phyloP scores from a whole-genome alignment of 2,329 filamentous ascomycete genomes.

The Apiospora phragmitis region DNA sequence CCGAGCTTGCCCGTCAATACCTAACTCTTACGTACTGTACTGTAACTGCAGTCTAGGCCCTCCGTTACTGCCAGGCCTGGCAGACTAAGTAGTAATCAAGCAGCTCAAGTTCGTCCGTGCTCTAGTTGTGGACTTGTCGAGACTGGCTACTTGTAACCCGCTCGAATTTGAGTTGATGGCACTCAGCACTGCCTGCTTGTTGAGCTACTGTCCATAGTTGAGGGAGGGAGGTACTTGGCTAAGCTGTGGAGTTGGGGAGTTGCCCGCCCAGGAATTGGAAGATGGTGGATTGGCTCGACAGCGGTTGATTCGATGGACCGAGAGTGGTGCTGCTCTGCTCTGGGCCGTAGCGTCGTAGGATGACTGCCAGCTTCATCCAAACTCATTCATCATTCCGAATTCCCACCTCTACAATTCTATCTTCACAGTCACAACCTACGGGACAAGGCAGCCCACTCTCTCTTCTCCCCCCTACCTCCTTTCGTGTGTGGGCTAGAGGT shows the following conservation, averaged over 20 bases:
- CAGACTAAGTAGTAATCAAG: neutral
- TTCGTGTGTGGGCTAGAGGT: conserved; percentile 12
- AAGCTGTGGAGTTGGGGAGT: conserved; percentile 2
- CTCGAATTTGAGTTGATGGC: neutral
- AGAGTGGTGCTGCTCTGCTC: neutral
- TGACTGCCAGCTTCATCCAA: conserved; percentile 9
- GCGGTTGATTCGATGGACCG: conserved; percentile 4
- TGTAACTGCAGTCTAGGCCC: neutral
- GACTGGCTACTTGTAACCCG: neutral
- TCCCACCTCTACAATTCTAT: conserved; percentile 10
- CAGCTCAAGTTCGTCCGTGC: too few relatives aligned
- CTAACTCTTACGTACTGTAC: conserved; percentile 8
- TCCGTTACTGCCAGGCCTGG: neutral
- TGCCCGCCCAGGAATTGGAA: neutral
- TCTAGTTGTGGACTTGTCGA: neutral
- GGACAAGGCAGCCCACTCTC: conserved; percentile 11
- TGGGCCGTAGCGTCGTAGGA: conserved; percentile 3
- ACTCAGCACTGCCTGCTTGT: neutral
- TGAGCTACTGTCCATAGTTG: neutral
- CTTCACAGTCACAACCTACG: conserved; percentile 10
- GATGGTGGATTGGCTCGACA: conserved; percentile 2
- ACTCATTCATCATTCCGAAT: conserved; percentile 9
- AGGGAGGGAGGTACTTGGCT: neutral
- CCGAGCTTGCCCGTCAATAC: neutral
- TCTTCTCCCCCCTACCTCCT: conserved; percentile 11